A percentile compares a stretch with the other conserved stretches of the same genome.
Conservation (phyloP, 2,329 filamentous ascomycete species). For the Claviceps paspali region DNA sequence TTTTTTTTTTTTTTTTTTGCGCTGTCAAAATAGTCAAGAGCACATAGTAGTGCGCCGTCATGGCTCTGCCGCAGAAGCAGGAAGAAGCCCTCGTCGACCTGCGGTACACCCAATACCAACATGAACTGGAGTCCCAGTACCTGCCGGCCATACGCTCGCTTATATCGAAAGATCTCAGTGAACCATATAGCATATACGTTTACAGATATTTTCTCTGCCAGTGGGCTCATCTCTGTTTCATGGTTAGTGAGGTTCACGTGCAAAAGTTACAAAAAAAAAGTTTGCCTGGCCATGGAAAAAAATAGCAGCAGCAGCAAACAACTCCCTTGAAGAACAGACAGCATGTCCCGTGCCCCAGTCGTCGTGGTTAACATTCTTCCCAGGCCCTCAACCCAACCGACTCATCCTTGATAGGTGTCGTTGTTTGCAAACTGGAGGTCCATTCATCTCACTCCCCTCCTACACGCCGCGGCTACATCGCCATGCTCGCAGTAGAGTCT, state of each 20-base stretch:
- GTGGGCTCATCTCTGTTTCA: constrained; percentile 95
- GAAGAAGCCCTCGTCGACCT: constrained; percentile 30
- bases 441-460: constrained; percentile 67
- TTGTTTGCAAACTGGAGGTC: constrained; percentile 86
- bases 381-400: constrained; percentile 46
- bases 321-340: too few species aligned
- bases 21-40: neutral
- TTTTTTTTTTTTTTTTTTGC: neutral
- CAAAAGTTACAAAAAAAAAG: too few species aligned
- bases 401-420: constrained; percentile 64
- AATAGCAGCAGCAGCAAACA: too few species aligned
- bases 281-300: too few species aligned
- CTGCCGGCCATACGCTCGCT: constrained; percentile 78
- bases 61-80: constrained; percentile 19
- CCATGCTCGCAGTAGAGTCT: constrained; percentile 88
- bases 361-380: constrained; percentile 3
- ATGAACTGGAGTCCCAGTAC: constrained; percentile 45
- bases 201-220: constrained; percentile 97
- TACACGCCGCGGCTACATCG: constrained; percentile 80
- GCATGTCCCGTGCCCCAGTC: too few species aligned
- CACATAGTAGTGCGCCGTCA: constrained; percentile 7
- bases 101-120: constrained; percentile 46
- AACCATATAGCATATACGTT: constrained; percentile 98
- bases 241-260: constrained; percentile 39
- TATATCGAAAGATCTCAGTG: constrained; percentile 91